These are phyloP conservation scores for Candida arabinofermentans DNA, from an alignment of 805 yeast genomes.

Conservation along the genomic window DNA sequence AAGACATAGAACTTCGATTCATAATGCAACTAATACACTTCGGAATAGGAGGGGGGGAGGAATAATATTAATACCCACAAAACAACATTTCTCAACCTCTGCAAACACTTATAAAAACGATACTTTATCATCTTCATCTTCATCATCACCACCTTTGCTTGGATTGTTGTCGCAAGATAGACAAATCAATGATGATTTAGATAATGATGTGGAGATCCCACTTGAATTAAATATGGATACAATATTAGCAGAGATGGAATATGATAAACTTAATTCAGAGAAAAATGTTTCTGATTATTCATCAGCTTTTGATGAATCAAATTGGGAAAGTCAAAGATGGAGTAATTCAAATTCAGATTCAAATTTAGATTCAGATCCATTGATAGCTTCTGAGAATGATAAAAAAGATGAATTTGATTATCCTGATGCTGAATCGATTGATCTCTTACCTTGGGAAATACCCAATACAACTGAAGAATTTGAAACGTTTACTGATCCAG, in stretches of 20 bases:
- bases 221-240: background rate
- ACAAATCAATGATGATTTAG: no score
- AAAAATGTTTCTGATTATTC: background rate
- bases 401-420: background rate
- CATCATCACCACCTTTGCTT: no score
- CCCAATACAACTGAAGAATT: background rate
- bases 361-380: background rate
- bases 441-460: conserved; percentile 2
- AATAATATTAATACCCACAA: no score
- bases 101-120: no score
- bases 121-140: no score
- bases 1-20: no score
- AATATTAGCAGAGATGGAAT: background rate
- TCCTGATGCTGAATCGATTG: background rate
- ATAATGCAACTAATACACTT: no score
- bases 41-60: no score
- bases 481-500: background rate
- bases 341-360: no score
- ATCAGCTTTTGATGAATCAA: background rate
- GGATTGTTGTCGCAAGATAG: no score
- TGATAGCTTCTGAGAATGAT: background rate
- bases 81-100: no score
- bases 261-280: background rate
- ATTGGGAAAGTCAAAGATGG: background rate
- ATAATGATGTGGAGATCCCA: background rate